Conservation (phyloP, 192 early-diverging fungal species). For the Coemansia aciculifera region DNA sequence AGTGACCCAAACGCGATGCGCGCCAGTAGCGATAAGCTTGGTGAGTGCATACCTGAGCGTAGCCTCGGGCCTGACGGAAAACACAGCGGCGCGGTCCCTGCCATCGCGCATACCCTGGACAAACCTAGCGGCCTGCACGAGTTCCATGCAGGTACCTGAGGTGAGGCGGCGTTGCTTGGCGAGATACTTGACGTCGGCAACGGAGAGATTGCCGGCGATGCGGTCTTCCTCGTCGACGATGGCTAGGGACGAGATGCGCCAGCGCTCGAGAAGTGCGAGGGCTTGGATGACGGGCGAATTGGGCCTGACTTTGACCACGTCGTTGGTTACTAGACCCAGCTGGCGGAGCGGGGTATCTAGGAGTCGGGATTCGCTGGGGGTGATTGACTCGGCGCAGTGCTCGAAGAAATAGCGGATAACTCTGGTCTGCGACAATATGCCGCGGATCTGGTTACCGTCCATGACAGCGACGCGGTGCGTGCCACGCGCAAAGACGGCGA, state of each 20-base stretch:
- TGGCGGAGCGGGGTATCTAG: conserved; percentile 50
- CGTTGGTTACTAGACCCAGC: conserved; percentile 58
- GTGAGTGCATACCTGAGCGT: conserved; percentile 71
- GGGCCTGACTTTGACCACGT: conserved; percentile 58
- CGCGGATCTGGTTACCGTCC: conserved; percentile 63
- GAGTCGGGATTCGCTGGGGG: conserved; percentile 14
- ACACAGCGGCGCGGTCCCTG: conserved; percentile 65
- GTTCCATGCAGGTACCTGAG: conserved; percentile 62
- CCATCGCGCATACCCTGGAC: conserved; percentile 69
- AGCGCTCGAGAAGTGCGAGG: conserved; percentile 58
- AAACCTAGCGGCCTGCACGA: conserved; percentile 61
- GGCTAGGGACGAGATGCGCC: conserved; percentile 47
- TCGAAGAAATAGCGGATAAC: conserved; percentile 70
- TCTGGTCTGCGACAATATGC: conserved; percentile 77
- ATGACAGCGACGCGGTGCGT: conserved; percentile 81
- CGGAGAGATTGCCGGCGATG: conserved; percentile 37
- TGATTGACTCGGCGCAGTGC: conserved; percentile 26
- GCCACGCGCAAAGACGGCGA: conserved; percentile 71
- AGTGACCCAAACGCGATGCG: conserved; percentile 79
- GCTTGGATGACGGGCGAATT: conserved; percentile 66
- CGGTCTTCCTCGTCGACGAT: conserved; percentile 37
- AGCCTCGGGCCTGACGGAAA: conserved; percentile 71
- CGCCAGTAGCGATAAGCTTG: conserved; percentile 77
- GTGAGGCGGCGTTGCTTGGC: conserved; percentile 50
- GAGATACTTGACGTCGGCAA: conserved; percentile 53